A percentile compares a stretch with the other conserved stretches of the same genome.
Evolutionary conservation across 78 protist genomes (phyloP).

Genomic region (Cavenderia fasciculata): DNA sequence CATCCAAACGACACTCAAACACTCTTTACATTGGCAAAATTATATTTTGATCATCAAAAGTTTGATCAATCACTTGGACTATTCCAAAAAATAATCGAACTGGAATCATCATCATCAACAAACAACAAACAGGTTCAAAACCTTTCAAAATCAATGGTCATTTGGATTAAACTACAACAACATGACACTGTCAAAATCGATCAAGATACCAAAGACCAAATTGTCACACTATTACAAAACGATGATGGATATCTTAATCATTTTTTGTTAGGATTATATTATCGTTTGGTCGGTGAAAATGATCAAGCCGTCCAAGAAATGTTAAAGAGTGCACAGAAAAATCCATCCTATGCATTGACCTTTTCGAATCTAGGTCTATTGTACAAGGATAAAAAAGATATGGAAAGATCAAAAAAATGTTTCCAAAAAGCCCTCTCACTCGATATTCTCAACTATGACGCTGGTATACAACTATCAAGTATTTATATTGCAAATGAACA

Average conservation of each 20-base stretch:
- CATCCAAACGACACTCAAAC: neutral
- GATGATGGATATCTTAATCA: too few relatives aligned
- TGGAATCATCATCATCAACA: too few relatives aligned
- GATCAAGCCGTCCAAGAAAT: neutral
- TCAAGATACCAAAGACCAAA: too few relatives aligned
- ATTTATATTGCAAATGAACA: slow-evolving; percentile 24
- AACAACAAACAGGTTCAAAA: too few relatives aligned
- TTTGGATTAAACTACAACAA: too few relatives aligned
- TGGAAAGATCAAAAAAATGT: slow-evolving; percentile 74
- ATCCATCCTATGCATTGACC: slow-evolving; percentile 20
- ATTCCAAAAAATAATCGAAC: neutral
- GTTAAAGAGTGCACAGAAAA: slow-evolving; percentile 56
- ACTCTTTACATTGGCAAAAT: slow-evolving; percentile 2
- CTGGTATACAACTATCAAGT: slow-evolving; percentile 35
- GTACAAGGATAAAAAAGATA: neutral
- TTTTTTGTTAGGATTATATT: too few relatives aligned
- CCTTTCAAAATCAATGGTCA: too few relatives aligned
- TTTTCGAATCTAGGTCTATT: slow-evolving; percentile 46
- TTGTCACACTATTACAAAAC: too few relatives aligned
- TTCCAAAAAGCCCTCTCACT: slow-evolving; percentile 65
- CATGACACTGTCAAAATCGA: too few relatives aligned
- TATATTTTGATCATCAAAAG: neutral
- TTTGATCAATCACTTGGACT: slow-evolving; percentile 7
- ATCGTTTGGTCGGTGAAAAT: too few relatives aligned
- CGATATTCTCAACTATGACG: slow-evolving; percentile 59